Conservation (phyloP, 176 grass and related monocot genomes). For the Lolium perenne region DNA sequence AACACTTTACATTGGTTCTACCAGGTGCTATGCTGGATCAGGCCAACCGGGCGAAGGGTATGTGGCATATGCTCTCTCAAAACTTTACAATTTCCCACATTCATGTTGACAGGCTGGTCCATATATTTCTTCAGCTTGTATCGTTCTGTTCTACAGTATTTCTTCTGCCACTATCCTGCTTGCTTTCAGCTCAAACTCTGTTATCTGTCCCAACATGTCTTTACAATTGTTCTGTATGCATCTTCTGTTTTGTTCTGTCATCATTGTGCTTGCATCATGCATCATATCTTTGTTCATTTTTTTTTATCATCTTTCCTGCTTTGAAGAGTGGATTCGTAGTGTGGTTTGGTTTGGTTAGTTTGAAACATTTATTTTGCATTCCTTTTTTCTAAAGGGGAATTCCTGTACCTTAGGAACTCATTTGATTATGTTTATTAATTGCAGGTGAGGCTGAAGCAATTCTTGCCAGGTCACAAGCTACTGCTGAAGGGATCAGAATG, state of each 20-base stretch:
- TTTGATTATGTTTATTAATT: conserved; percentile 30
- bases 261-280: conserved; percentile 6
- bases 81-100: background rate
- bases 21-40: conserved; percentile 83
- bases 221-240: conserved; percentile 5
- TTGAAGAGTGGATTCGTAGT: conserved; percentile 31
- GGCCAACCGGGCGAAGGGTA: conserved; percentile 94
- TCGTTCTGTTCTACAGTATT: conserved; percentile 1
- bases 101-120: background rate
- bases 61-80: conserved; percentile 22
- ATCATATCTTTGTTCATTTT: conserved; percentile 9
- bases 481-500: conserved; percentile 74
- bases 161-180: conserved; percentile 1
- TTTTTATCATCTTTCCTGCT: background rate
- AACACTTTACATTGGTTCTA: conserved; percentile 34
- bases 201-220: background rate
- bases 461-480: conserved; percentile 79
- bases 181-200: background rate
- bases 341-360: conserved; percentile 6
- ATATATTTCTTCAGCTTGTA: conserved; percentile 6
- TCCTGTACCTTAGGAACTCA: background rate
- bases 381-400: background rate
- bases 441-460: conserved; percentile 92
- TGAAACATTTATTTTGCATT: background rate
- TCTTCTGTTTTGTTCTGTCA: conserved; percentile 16